Evolutionary conservation across 257 asterid genomes (phyloP).

Genomic region (Plectranthus barbatus): DNA sequence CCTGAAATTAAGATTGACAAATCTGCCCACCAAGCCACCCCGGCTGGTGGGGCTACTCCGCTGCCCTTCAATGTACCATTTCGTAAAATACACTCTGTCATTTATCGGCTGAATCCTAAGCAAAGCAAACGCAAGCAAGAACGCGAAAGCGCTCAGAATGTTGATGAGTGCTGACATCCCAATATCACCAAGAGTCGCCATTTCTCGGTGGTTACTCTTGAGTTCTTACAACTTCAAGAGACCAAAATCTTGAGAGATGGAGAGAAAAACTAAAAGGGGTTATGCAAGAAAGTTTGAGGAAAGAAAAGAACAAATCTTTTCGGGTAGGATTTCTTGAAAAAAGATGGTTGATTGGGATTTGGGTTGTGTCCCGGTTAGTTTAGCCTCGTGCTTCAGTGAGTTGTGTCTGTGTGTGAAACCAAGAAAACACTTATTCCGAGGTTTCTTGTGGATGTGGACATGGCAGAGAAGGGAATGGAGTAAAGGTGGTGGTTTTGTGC

Average conservation of each 20-base stretch:
- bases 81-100: constrained; percentile 86
- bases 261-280: background rate
- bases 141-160: constrained; percentile 60
- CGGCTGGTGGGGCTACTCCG: constrained; percentile 49
- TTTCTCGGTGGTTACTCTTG: constrained; percentile 3
- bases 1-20: constrained; percentile 61
- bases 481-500: constrained; percentile 14
- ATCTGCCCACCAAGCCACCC: constrained; percentile 53
- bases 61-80: constrained; percentile 78
- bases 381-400: background rate
- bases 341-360: background rate
- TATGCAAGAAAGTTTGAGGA: background rate
- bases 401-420: constrained; percentile 5
- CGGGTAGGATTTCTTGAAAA: background rate
- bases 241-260: background rate
- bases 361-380: background rate
- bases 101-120: constrained; percentile 83
- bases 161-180: constrained; percentile 74
- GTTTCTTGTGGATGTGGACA: constrained; percentile 18
- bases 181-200: constrained; percentile 86
- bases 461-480: constrained; percentile 19
- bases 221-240: background rate
- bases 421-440: background rate
- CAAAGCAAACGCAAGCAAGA: constrained; percentile 89
- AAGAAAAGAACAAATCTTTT: constrained; percentile 3